These are phyloP conservation scores for Neurospora discreta DNA, from an alignment of 495 filamentous ascomycete species.

Conservation along the genomic window DNA sequence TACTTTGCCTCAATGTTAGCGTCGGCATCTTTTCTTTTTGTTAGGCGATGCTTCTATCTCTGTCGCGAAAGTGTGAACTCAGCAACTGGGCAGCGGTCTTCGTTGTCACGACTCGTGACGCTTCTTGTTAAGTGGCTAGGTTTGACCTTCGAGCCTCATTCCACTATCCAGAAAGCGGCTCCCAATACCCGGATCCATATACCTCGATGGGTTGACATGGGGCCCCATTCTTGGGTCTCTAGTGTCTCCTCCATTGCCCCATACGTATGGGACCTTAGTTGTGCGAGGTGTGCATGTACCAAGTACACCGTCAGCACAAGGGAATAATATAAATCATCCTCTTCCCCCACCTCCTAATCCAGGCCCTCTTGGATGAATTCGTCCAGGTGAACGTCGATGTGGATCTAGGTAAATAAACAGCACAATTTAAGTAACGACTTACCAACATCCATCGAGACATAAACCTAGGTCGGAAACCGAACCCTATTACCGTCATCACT, in stretches of 20 bases:
- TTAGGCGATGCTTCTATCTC: not conserved
- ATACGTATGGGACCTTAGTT: not conserved
- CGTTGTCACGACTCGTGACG: not conserved
- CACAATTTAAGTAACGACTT: not conserved
- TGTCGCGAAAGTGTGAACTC: not conserved
- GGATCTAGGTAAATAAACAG: not conserved
- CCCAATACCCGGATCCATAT: not conserved
- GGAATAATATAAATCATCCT: not conserved
- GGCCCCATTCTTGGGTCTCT: not conserved
- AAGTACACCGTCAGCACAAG: not conserved
- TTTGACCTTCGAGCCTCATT: not conserved
- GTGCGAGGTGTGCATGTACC: not conserved
- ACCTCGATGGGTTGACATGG: not conserved
- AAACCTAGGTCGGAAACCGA: not conserved
- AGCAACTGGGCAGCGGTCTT: not conserved
- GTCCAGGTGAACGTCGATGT: not conserved
- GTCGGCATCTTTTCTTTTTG: not conserved
- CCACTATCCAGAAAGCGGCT: not conserved
- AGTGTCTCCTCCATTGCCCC: not conserved
- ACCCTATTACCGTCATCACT: not conserved
- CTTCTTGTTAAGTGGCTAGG: not conserved
- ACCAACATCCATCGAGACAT: not conserved
- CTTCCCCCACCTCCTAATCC: not conserved
- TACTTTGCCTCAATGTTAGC: not conserved
- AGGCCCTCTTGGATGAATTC: not conserved